These are phyloP conservation scores for Xerocomus potaroensis DNA, from an alignment of 768 basidiomycete genomes.

Conservation along the genomic window DNA sequence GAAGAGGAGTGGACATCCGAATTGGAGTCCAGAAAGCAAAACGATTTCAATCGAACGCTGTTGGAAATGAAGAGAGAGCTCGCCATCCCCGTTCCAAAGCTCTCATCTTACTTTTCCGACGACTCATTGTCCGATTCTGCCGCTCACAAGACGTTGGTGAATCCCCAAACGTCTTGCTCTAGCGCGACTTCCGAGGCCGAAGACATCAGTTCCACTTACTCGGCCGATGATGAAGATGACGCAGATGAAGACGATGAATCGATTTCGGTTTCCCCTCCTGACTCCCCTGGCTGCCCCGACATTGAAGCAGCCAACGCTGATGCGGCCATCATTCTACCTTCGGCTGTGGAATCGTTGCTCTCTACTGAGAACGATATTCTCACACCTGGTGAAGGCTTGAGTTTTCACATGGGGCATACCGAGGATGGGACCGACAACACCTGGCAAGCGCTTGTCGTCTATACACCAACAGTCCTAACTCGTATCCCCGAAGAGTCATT, in stretches of 20 bases:
- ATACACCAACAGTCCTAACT: constrained; percentile 3
- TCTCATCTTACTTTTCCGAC: constrained; percentile 9
- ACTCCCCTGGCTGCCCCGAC: background rate
- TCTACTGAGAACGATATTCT: background rate
- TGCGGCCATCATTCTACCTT: background rate
- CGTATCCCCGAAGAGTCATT: constrained; percentile 10
- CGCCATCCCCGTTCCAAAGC: constrained; percentile 5
- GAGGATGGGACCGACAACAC: background rate
- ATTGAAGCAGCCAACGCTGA: too few relatives aligned
- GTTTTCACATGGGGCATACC: background rate
- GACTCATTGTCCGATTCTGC: constrained; percentile 4
- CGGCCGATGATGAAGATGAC: constrained; percentile 10
- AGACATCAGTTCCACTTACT: background rate
- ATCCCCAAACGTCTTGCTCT: background rate
- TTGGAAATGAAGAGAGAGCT: constrained; percentile 8
- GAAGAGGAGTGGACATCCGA: constrained; percentile 16
- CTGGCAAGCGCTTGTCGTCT: constrained; percentile 1
- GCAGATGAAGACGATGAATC: background rate
- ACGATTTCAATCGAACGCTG: constrained; percentile 2
- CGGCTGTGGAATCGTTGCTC: background rate
- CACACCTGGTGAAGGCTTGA: background rate
- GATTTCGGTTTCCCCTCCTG: background rate
- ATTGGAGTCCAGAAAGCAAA: constrained; percentile 3
- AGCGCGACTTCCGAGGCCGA: background rate
- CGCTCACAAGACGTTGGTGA: background rate